Conservation (phyloP, 2,329 filamentous ascomycete genomes). For the Biscogniauxia mediterranea region DNA sequence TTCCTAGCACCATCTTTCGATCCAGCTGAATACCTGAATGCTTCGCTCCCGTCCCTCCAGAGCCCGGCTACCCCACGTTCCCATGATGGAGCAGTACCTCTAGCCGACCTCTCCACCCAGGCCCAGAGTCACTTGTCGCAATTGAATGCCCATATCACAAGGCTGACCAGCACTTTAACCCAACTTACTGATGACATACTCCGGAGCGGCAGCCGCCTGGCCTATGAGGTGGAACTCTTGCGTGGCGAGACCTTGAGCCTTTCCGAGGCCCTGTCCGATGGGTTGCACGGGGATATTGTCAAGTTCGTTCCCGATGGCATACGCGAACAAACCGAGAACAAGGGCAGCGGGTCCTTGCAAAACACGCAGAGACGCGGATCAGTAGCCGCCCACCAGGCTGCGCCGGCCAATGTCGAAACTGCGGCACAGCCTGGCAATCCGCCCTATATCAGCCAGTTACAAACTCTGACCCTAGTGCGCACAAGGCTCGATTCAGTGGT, state of each 20-base stretch:
- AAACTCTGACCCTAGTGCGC: conserved; percentile 79
- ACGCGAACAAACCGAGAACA: conserved; percentile 31
- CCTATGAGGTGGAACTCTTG: conserved; percentile 91
- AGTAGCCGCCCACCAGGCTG: conserved; percentile 14
- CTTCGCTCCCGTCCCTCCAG: conserved; percentile 67
- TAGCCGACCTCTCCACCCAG: conserved; percentile 76
- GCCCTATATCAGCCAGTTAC: conserved; percentile 72
- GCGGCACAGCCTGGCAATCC: conserved; percentile 39
- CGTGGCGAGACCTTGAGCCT: conserved; percentile 84
- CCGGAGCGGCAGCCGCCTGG: conserved; percentile 79
- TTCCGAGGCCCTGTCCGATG: conserved; percentile 73
- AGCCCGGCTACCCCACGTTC: conserved; percentile 25
- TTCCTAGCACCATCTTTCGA: conserved; percentile 80
- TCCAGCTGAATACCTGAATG: conserved; percentile 81
- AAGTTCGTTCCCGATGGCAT: conserved; percentile 64
- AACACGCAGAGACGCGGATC: conserved; percentile 24
- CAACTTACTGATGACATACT: conserved; percentile 94
- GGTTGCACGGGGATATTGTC: conserved; percentile 67
- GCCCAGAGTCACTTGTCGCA: conserved; percentile 83
- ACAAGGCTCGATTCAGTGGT: conserved; percentile 85
- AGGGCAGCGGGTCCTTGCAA: no score
- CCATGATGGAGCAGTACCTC: conserved; percentile 48
- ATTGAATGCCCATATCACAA: conserved; percentile 82
- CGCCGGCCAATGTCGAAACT: conserved; percentile 16
- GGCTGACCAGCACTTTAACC: conserved; percentile 77